Percentiles rank a stretch among this genome's conserved stretches.
Evolutionary conservation across 1,284 basidiomycete genomes (phyloP).

Genomic region (Porogramme epimiltina): DNA sequence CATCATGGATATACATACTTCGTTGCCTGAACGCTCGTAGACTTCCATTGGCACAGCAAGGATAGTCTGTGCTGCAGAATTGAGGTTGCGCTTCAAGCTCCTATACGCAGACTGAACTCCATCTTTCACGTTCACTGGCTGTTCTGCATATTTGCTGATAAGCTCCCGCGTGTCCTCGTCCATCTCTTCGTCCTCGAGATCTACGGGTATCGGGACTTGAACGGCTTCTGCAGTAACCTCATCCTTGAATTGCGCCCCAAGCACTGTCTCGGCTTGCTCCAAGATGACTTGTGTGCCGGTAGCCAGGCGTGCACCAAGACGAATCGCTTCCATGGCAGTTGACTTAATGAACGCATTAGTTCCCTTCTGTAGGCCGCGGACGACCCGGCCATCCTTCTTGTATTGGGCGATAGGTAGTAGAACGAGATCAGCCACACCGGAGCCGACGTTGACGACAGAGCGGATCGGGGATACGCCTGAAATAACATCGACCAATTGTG

Average conservation of each 20-base stretch:
- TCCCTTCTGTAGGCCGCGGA: conserved; percentile 93
- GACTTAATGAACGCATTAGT: conserved; percentile 91
- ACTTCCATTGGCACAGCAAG: conserved; percentile 99
- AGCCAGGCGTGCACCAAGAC: conserved; percentile 91
- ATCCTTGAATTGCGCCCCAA: conserved; percentile 77
- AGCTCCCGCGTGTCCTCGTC: conserved; percentile 48
- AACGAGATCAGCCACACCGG: conserved; percentile 94
- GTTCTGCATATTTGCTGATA: conserved; percentile 89
- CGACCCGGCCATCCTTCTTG: conserved; percentile 93
- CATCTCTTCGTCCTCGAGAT: conserved; percentile 42
- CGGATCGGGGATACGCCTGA: conserved; percentile 97
- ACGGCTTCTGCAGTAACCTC: conserved; percentile 69
- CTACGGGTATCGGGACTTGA: conserved; percentile 38
- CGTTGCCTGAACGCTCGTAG: conserved; percentile 88
- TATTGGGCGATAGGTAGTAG: conserved; percentile 97
- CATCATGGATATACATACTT: conserved; percentile 52
- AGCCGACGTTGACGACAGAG: conserved; percentile 94
- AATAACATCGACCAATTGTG: conserved; percentile 95
- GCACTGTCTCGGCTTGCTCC: conserved; percentile 91
- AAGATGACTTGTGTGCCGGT: conserved; percentile 97
- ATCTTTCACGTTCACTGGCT: conserved; percentile 82
- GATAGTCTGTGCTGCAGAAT: conserved; percentile 96
- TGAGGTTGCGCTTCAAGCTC: conserved; percentile 83
- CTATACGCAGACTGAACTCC: conserved; percentile 91
- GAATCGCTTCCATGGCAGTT: conserved; percentile 93